Base-by-base conservation (phyloP, 768 basidiomycete genomes). In the Termitomyces sp. region DNA sequence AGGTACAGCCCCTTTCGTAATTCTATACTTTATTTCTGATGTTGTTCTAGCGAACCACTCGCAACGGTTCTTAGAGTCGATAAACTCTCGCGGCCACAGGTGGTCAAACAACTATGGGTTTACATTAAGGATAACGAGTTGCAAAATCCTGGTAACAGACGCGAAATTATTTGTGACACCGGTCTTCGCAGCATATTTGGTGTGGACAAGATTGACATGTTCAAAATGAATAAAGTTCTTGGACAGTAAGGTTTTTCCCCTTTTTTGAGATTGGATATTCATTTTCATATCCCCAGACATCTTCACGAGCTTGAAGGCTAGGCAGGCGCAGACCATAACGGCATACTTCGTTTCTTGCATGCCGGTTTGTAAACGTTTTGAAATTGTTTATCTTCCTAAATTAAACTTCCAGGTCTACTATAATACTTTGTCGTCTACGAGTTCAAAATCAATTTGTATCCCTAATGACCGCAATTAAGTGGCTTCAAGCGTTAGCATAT, bases 151-250 rank as follows among this genome's bases (percentile, higher is more conserved):
- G 69, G 66, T 1, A 91, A 96, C 70, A 88, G 78, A 71, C 83
- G 84, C 54, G 91, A 91, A 68, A 97, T 98, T 59, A 61, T 93
- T 2, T 95, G 94, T 65, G 94, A 98, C 69, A 74, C 78, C 17
- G 75, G 70, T 17, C 67, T 97, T 62, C 80, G 78, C 64, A 82
- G 85, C 6, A 81, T 96, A 21, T 96, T 98, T 69, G 81, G 80
- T 55, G 79, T 82, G 12, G 89, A 92, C 61, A 89, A 84, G 68
- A 83, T 97, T 55, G 85, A 91, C 71, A 95, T 95, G 92, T 95
- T 96, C 74, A 84, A 78, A 62, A 96, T 96, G 94, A 96, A 95
- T 78, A 93, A 95, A 71, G 79, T 87, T 28, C 74, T 96, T 55
- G 88, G 89, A 67, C 76, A 86, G 88, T 93, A 63, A 68, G 80